These are phyloP conservation scores for Phytophthora crassamura DNA, from an alignment of 352 stramenopile species.

Conservation along the genomic window DNA sequence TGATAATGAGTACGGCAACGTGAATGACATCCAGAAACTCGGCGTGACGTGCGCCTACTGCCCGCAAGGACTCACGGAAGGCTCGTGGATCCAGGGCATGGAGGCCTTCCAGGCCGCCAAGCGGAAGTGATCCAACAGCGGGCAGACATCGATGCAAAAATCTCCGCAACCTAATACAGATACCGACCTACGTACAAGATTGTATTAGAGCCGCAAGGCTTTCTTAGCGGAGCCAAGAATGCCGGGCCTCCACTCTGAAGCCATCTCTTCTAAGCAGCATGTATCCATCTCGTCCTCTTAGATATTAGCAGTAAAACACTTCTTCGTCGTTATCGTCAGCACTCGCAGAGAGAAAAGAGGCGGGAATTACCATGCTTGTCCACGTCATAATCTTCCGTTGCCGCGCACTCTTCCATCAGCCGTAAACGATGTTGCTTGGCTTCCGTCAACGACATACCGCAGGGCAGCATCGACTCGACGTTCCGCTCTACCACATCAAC, in stretches of 20 bases:
- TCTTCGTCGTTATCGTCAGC: conserved; percentile 7
- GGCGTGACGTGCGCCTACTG: conserved; percentile 85
- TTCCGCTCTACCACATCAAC: conserved; percentile 21
- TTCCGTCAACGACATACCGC: conserved; percentile 29
- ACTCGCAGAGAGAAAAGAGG: conserved; percentile 10
- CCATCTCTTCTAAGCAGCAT: no score
- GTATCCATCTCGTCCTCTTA: no score
- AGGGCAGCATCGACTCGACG: conserved; percentile 25
- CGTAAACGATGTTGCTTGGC: conserved; percentile 29
- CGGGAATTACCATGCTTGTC: neutral
- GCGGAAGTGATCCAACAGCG: no score
- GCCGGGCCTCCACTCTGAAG: no score
- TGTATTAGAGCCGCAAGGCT: no score
- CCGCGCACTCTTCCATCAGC: conserved; percentile 43
- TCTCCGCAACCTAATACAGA: no score
- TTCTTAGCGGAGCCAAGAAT: no score
- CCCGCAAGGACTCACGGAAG: conserved; percentile 65
- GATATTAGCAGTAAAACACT: no score
- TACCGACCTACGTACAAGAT: no score
- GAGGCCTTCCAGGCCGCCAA: conserved; percentile 62
- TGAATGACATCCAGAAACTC: conserved; percentile 61
- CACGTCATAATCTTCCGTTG: neutral
- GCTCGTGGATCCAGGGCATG: conserved; percentile 71
- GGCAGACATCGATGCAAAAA: no score
- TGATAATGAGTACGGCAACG: conserved; percentile 92